A percentile compares a stretch with the other conserved stretches of the same genome.
These are phyloP conservation scores for Candida suzukii DNA, from an alignment of 805 yeast genomes.

Conservation along the genomic window DNA sequence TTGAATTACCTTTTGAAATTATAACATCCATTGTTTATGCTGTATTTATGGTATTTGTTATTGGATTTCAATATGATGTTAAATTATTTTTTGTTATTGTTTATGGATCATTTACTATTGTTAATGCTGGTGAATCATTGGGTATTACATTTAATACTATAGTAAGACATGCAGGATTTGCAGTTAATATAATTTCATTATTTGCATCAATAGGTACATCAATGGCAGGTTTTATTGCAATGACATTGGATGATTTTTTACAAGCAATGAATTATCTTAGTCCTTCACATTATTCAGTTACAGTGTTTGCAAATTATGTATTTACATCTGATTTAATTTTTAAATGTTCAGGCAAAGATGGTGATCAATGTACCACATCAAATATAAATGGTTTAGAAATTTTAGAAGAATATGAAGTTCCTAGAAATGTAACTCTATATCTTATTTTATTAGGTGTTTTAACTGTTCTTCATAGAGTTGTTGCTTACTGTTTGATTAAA, in stretches of 20 bases:
- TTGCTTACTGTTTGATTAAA: slow-evolving; percentile 26
- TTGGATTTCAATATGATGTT: slow-evolving; percentile 66
- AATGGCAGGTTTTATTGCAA: slow-evolving; percentile 81
- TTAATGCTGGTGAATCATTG: slow-evolving; percentile 76
- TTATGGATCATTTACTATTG: slow-evolving; percentile 44
- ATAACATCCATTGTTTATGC: slow-evolving; percentile 52
- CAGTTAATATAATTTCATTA: slow-evolving; percentile 64
- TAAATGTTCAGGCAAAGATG: slow-evolving; percentile 32
- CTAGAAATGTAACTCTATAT: slow-evolving; percentile 28
- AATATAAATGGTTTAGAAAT: slow-evolving; percentile 45
- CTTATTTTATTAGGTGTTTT: slow-evolving; percentile 33
- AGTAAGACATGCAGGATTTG: slow-evolving; percentile 71
- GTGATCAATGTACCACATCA: slow-evolving; percentile 37
- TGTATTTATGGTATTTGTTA: slow-evolving; percentile 55
- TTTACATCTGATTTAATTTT: slow-evolving; percentile 44
- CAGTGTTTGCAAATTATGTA: slow-evolving; percentile 51
- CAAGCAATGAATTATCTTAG: slow-evolving; percentile 68
- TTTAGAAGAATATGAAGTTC: slow-evolving; percentile 41
- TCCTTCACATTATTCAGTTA: slow-evolving; percentile 69
- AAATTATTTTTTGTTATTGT: slow-evolving; percentile 61
- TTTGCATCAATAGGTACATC: slow-evolving; percentile 64
- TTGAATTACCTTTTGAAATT: slow-evolving; percentile 66
- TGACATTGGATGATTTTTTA: slow-evolving; percentile 64
- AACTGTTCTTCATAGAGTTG: slow-evolving; percentile 32
- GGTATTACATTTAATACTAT: slow-evolving; percentile 76